Percentiles rank a stretch among this genome's conserved stretches.
Evolutionary conservation across 1,139 yeast genomes (phyloP).

Genomic region (Debaryomyces nepalensis): DNA sequence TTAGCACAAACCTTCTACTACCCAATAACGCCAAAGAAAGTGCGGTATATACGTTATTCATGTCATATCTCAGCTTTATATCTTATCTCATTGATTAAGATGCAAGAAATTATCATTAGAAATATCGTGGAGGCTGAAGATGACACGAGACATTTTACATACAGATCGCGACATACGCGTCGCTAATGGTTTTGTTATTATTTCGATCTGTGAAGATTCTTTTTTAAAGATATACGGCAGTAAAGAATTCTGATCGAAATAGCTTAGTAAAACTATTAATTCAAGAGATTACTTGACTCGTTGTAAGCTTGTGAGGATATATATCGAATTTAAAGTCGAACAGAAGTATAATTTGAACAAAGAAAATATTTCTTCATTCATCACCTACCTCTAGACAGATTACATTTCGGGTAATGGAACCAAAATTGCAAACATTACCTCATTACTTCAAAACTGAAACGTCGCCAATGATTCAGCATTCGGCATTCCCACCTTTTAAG

Average conservation of each 20-base stretch:
- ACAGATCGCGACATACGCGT: slow-evolving; percentile 11
- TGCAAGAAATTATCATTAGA: background rate
- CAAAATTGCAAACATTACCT: slow-evolving; percentile 30
- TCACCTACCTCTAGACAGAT: too few relatives aligned
- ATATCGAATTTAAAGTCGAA: background rate
- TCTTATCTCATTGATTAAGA: background rate
- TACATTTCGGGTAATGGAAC: too few relatives aligned
- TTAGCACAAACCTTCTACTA: slow-evolving; percentile 28
- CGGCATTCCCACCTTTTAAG: slow-evolving; percentile 66
- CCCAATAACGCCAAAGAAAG: slow-evolving; percentile 31
- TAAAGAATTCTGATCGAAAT: slow-evolving; percentile 1
- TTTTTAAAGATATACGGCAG: background rate
- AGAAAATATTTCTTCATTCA: too few relatives aligned
- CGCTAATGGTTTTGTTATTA: slow-evolving; percentile 3
- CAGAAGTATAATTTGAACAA: too few relatives aligned
- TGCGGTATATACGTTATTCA: slow-evolving; percentile 34
- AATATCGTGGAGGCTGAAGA: background rate
- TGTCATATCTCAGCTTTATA: slow-evolving; percentile 15
- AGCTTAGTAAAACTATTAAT: background rate
- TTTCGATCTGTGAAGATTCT: background rate
- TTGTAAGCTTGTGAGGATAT: background rate
- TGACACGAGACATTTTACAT: background rate
- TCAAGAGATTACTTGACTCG: too few relatives aligned
- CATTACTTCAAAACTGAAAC: slow-evolving; percentile 35
- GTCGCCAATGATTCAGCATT: slow-evolving; percentile 38